A percentile compares a stretch with the other conserved stretches of the same genome.
phyloP scores from a whole-genome alignment of 306 rosid genomes.

The Glycine tomentella region DNA sequence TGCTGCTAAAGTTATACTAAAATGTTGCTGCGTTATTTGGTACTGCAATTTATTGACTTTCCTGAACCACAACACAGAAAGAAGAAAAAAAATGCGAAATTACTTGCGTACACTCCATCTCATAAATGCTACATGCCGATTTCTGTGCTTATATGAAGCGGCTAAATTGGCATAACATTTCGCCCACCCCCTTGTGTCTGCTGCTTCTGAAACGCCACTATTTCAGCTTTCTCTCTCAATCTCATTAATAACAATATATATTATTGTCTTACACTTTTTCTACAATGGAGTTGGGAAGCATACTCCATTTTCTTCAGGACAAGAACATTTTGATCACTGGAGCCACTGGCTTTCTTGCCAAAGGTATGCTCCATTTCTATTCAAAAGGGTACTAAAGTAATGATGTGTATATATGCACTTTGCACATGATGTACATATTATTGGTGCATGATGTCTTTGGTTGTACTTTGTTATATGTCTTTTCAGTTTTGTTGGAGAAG shows the following conservation, averaged over 20 bases:
- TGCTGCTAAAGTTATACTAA: too few species aligned
- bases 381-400: not conserved
- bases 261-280: not conserved
- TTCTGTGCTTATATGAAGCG: constrained; percentile 46
- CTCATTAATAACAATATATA: not conserved
- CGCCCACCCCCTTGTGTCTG: constrained; percentile 24
- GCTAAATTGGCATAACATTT: not conserved
- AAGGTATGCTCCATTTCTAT: constrained; percentile 49
- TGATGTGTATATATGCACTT: not conserved
- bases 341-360: constrained; percentile 83
- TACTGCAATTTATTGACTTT: not conserved
- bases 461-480: constrained; percentile 22
- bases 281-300: constrained; percentile 79
- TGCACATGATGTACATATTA: not conserved
- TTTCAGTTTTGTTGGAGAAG: constrained; percentile 83
- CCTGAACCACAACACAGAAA: not conserved
- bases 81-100: not conserved
- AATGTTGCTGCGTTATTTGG: not conserved
- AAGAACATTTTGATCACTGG: constrained; percentile 77
- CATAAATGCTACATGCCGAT: constrained; percentile 38
- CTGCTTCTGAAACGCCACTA: not conserved
- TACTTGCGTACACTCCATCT: constrained; percentile 47
- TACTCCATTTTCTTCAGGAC: constrained; percentile 62
- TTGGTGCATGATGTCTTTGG: not conserved
- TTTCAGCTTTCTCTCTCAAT: constrained; percentile 14